Conservation (phyloP, 1,284 basidiomycete genomes). For the Malassezia japonica region DNA sequence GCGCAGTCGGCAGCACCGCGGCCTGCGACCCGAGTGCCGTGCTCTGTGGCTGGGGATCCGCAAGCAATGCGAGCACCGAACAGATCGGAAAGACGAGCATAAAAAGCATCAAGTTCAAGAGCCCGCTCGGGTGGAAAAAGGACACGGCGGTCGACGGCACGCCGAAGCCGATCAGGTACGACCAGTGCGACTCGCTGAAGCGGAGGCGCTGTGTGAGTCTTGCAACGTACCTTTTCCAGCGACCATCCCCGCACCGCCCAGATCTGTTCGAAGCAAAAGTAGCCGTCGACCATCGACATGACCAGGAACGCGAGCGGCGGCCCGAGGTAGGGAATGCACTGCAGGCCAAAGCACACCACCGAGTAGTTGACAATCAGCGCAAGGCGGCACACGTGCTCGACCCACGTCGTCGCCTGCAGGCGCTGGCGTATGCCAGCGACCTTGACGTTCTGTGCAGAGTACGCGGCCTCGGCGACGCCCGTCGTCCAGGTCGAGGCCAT, state of each 20-base stretch:
- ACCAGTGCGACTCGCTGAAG: conserved; percentile 45
- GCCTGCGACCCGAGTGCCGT: conserved; percentile 23
- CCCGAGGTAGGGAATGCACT: conserved; percentile 34
- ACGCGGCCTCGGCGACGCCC: conserved; percentile 40
- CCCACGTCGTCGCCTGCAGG: conserved; percentile 14
- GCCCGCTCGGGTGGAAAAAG: conserved; percentile 44
- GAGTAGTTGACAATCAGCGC: conserved; percentile 40
- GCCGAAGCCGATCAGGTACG: conserved; percentile 45
- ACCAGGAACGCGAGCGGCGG: conserved; percentile 32
- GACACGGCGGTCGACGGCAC: conserved; percentile 41
- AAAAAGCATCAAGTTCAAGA: conserved; percentile 46
- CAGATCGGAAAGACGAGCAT: conserved; percentile 46
- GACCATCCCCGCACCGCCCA: conserved; percentile 41
- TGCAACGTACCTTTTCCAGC: conserved; percentile 17
- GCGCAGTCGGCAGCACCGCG: conserved; percentile 14
- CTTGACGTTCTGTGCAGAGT: conserved; percentile 20
- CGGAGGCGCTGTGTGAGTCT: conserved; percentile 32
- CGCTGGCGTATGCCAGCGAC: conserved; percentile 1
- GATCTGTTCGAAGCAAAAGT: conserved; percentile 46
- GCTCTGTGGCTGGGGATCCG: conserved; percentile 34
- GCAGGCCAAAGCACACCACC: conserved; percentile 26
- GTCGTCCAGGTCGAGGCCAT: conserved; percentile 42
- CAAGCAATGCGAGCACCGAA: conserved; percentile 40
- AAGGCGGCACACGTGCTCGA: conserved; percentile 32
- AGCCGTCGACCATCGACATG: conserved; percentile 44